These are phyloP conservation scores for Trypanosoma brucei DNA, from an alignment of 208 protist species.

Conservation along the genomic window DNA sequence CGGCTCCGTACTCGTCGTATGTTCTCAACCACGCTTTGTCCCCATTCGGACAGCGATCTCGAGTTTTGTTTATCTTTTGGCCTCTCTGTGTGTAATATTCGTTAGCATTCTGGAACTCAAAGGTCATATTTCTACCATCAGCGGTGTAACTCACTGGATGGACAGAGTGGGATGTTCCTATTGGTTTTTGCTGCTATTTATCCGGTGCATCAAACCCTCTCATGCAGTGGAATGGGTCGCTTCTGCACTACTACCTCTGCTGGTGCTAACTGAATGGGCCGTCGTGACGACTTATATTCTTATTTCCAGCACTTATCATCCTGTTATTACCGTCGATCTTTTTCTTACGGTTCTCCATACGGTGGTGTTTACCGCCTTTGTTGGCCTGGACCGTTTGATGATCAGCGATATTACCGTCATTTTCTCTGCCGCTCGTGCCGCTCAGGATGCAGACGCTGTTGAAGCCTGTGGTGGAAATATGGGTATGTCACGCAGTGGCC, in stretches of 20 bases:
- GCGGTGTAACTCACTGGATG: no score
- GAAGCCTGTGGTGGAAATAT: not conserved
- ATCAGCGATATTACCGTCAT: slow-evolving; percentile 14
- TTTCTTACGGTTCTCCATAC: slow-evolving; percentile 8
- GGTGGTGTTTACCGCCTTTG: slow-evolving; percentile 8
- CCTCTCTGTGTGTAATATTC: not conserved
- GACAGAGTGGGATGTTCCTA: not conserved
- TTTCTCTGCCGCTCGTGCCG: slow-evolving; percentile 1
- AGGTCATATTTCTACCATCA: not conserved
- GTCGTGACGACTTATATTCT: slow-evolving; percentile 4
- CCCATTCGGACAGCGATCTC: not conserved
- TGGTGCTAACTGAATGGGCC: slow-evolving; percentile 10
- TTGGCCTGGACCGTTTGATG: slow-evolving; percentile 20
- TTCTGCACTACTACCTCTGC: not conserved
- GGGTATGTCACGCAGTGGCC: not conserved
- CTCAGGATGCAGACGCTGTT: not conserved
- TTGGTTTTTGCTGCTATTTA: slow-evolving; percentile 1
- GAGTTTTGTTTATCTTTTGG: not conserved
- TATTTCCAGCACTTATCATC: not conserved
- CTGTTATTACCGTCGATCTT: slow-evolving; percentile 1
- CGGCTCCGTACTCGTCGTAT: not conserved
- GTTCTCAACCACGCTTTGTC: not conserved
- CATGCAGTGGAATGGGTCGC: not conserved
- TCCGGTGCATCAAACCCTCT: not conserved
- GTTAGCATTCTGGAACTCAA: not conserved